A percentile compares a stretch with the other conserved stretches of the same genome.
Conservation (phyloP, 176 grass and related monocot genomes). For the Bromus sterilis region DNA sequence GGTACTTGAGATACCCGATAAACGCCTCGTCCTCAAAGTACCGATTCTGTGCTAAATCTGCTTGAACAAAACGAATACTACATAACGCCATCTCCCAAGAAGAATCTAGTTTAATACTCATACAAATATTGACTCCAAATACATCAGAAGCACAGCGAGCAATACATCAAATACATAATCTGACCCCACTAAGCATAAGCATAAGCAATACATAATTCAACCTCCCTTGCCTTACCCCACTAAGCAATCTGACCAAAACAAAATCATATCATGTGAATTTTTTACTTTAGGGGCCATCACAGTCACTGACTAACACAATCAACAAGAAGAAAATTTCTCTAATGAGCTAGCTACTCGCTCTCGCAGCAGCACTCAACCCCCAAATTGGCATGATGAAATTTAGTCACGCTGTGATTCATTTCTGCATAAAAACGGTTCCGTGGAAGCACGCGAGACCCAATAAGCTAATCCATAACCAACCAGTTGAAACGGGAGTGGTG, state of each 20-base stretch:
- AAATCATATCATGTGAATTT: not conserved
- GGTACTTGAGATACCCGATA: conserved; percentile 92
- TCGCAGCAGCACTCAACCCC: not conserved
- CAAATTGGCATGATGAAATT: not conserved
- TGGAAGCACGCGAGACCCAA: not conserved
- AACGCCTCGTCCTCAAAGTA: conserved; percentile 96
- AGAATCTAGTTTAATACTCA: not conserved
- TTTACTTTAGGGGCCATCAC: not conserved
- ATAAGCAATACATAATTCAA: not conserved
- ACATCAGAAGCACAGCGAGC: not conserved
- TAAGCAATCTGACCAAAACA: not conserved
- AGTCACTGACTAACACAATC: not conserved
- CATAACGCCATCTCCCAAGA: not conserved
- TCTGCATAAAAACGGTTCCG: not conserved
- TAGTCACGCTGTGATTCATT: not conserved
- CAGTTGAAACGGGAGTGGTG: not conserved
- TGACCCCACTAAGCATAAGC: too few species aligned
- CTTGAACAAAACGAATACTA: conserved; percentile 2
- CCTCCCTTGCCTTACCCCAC: not conserved
- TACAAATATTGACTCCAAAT: not conserved
- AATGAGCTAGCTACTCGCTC: not conserved
- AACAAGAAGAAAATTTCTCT: not conserved
- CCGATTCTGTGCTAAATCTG: conserved; percentile 95
- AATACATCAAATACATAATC: too few species aligned
- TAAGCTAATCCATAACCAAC: conserved; percentile 1